phyloP scores from a whole-genome alignment of 495 filamentous ascomycete genomes.

The Extremus antarcticus region DNA sequence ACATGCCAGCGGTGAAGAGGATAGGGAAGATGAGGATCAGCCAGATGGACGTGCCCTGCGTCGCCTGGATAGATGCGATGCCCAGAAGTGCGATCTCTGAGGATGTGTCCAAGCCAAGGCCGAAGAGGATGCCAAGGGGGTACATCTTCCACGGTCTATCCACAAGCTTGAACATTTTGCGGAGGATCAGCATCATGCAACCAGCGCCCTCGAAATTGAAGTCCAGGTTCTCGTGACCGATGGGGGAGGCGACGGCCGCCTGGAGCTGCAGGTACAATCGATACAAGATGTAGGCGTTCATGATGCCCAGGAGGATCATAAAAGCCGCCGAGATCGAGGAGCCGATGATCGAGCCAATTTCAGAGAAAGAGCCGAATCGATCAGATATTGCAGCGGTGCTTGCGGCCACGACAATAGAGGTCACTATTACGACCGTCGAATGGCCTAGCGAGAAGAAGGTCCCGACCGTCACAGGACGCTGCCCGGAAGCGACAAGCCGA shows the following conservation, averaged over 20 bases:
- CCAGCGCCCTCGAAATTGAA: constrained; percentile 70
- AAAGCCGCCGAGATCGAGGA: constrained; percentile 75
- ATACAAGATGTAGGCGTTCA: constrained; percentile 76
- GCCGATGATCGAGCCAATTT: constrained; percentile 78
- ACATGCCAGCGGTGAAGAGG: constrained; percentile 93
- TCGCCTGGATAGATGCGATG: constrained; percentile 75
- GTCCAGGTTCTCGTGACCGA: constrained; percentile 42
- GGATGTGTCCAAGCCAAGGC: constrained; percentile 90
- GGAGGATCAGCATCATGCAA: constrained; percentile 58
- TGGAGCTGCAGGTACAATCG: constrained; percentile 59
- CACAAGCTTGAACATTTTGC: constrained; percentile 69
- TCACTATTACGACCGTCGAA: constrained; percentile 84
- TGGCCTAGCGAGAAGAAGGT: constrained; percentile 94
- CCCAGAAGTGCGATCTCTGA: constrained; percentile 88
- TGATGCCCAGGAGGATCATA: constrained; percentile 67
- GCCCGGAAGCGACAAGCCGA: constrained; percentile 75
- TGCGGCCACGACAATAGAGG: constrained; percentile 81
- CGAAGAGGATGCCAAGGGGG: constrained; percentile 80
- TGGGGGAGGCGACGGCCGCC: constrained; percentile 37
- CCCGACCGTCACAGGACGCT: constrained; percentile 81
- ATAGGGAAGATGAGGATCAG: constrained; percentile 86
- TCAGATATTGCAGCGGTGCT: constrained; percentile 71
- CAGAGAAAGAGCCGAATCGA: constrained; percentile 66
- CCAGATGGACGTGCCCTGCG: constrained; percentile 82
- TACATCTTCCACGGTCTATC: constrained; percentile 98